Conservation (phyloP, 257 asterid species). For the Nicotiana undulata region DNA sequence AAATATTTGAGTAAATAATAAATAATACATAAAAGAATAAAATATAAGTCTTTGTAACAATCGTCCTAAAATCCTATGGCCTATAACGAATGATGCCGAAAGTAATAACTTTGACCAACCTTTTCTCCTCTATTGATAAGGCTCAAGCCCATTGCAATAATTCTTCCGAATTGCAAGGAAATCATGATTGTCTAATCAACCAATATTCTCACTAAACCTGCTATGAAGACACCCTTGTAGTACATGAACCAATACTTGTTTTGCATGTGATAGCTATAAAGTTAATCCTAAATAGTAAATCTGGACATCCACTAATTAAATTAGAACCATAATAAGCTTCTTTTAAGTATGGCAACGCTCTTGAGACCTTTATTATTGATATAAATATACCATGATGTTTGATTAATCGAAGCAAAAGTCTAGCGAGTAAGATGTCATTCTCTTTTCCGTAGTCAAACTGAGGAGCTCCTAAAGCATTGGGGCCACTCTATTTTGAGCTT, state of each 20-base stretch:
- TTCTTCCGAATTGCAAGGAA: not conserved
- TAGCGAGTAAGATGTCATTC: constrained; percentile 75
- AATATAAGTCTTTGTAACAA: no score
- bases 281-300: constrained; percentile 46
- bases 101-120: no score
- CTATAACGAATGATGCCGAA: no score
- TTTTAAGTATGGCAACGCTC: constrained; percentile 68
- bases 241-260: constrained; percentile 25
- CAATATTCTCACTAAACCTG: not conserved
- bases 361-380: constrained; percentile 69
- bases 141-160: not conserved
- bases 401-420: constrained; percentile 69
- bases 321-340: constrained; percentile 74
- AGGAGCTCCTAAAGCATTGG: constrained; percentile 90
- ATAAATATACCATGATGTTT: constrained; percentile 82
- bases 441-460: constrained; percentile 81
- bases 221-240: constrained; percentile 2
- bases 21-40: no score
- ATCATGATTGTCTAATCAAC: not conserved
- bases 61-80: no score
- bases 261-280: constrained; percentile 58
- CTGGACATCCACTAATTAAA: constrained; percentile 52
- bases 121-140: no score
- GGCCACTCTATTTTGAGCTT: constrained; percentile 70
- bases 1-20: no score